phyloP scores from a whole-genome alignment of 1,284 basidiomycete species.

The Tilletia indica region DNA sequence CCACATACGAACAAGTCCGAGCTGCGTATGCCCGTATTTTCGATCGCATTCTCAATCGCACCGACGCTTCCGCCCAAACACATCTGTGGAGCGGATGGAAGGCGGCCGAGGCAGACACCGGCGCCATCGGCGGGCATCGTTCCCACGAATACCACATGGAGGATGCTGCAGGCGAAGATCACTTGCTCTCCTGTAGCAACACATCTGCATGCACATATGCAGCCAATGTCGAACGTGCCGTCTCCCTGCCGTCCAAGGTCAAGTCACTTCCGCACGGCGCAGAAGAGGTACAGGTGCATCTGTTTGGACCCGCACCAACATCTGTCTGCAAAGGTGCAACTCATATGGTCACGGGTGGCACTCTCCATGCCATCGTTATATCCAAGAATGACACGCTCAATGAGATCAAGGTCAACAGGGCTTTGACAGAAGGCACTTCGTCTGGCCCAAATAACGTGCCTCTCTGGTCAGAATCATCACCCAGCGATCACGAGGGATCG shows the following conservation, averaged over 20 bases:
- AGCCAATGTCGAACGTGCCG: conserved; percentile 54
- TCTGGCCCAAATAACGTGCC: background rate
- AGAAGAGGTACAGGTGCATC: conserved; percentile 31
- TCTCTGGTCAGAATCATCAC: background rate
- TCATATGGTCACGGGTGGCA: conserved; percentile 16
- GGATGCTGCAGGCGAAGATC: conserved; percentile 55
- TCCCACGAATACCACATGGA: conserved; percentile 56
- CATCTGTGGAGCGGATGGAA: conserved; percentile 27
- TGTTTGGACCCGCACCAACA: conserved; percentile 29
- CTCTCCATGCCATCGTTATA: conserved; percentile 39
- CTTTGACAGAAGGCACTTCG: background rate
- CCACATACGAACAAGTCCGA: conserved; percentile 51
- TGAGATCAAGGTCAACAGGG: conserved; percentile 37
- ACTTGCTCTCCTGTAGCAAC: conserved; percentile 46
- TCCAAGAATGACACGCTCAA: conserved; percentile 34
- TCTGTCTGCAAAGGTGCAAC: conserved; percentile 21
- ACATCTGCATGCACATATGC: conserved; percentile 42
- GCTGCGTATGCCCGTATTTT: conserved; percentile 52
- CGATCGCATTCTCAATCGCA: conserved; percentile 34
- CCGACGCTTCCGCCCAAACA: background rate
- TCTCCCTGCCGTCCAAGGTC: conserved; percentile 28
- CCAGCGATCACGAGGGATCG: background rate
- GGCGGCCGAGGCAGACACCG: conserved; percentile 56
- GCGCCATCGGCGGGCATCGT: conserved; percentile 55
- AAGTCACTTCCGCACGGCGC: conserved; percentile 22